phyloP scores from a whole-genome alignment of 305 asterid species.

The Fraxinus ornus region DNA sequence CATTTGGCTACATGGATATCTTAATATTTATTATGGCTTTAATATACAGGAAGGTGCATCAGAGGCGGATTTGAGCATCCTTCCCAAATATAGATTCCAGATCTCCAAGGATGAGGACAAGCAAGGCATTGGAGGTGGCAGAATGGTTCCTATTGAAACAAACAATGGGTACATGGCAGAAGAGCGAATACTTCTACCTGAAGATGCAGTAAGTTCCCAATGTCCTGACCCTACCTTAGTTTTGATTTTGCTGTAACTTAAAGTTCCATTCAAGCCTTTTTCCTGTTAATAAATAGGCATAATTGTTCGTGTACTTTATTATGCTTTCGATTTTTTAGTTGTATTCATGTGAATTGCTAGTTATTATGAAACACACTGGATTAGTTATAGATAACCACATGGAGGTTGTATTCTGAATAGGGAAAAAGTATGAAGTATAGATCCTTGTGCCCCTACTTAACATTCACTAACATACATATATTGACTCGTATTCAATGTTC shows the following conservation, averaged over 20 bases:
- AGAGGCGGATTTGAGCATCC: slow-evolving; percentile 83
- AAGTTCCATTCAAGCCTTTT: neutral
- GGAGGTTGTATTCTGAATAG: neutral
- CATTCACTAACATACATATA: neutral
- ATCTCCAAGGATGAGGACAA: slow-evolving; percentile 58
- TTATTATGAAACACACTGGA: neutral
- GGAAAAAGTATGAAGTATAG: neutral
- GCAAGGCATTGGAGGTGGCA: slow-evolving; percentile 57
- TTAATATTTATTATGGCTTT: slow-evolving; percentile 12
- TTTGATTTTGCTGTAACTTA: neutral
- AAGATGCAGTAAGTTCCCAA: slow-evolving; percentile 81
- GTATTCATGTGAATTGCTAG: neutral
- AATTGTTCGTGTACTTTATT: neutral
- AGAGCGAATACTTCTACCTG: slow-evolving; percentile 71
- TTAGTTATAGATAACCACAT: neutral
- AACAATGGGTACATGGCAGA: slow-evolving; percentile 55
- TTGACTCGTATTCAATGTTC: neutral
- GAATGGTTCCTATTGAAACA: slow-evolving; percentile 73
- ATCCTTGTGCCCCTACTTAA: neutral
- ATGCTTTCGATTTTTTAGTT: neutral
- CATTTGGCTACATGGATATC: slow-evolving; percentile 6
- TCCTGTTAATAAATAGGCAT: neutral
- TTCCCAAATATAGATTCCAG: slow-evolving; percentile 76
- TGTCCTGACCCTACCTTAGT: slow-evolving; percentile 3
- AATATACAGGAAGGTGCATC: slow-evolving; percentile 89